Conservation (phyloP, 1,284 basidiomycete species). For the Ustilago tritici region DNA sequence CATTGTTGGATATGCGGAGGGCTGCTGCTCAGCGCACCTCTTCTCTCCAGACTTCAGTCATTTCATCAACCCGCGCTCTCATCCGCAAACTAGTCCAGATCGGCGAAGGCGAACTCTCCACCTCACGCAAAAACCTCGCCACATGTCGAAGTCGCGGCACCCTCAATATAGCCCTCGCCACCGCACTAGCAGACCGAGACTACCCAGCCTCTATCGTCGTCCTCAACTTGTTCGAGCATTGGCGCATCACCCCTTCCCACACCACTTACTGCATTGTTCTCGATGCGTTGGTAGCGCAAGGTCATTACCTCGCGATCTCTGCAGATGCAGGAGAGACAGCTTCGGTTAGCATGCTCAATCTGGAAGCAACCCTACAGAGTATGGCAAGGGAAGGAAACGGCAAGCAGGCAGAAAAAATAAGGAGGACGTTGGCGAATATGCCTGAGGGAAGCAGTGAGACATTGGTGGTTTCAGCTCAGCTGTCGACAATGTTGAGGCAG, state of each 20-base stretch:
- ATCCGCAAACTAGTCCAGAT: conserved; percentile 24
- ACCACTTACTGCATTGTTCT: conserved; percentile 32
- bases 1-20: conserved; percentile 22
- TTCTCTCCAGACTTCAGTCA: not conserved
- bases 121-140: conserved; percentile 7
- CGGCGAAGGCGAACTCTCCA: conserved; percentile 16
- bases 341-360: conserved; percentile 20
- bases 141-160: conserved; percentile 22
- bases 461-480: conserved; percentile 5
- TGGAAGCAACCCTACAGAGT: conserved; percentile 24
- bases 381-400: conserved; percentile 19
- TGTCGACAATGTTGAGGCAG: conserved; percentile 21
- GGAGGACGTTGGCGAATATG: not conserved
- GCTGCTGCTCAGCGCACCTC: not conserved
- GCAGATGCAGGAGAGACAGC: not conserved
- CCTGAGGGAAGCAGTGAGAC: not conserved
- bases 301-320: conserved; percentile 16
- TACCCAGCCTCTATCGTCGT: conserved; percentile 35
- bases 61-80: conserved; percentile 29
- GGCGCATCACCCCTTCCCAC: conserved; percentile 27
- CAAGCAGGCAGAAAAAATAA: conserved; percentile 9
- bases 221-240: conserved; percentile 42
- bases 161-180: conserved; percentile 38
- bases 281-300: conserved; percentile 20
- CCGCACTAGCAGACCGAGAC: conserved; percentile 33